phyloP scores from a whole-genome alignment of 495 filamentous ascomycete genomes.

The Oleoguttula mirabilis region DNA sequence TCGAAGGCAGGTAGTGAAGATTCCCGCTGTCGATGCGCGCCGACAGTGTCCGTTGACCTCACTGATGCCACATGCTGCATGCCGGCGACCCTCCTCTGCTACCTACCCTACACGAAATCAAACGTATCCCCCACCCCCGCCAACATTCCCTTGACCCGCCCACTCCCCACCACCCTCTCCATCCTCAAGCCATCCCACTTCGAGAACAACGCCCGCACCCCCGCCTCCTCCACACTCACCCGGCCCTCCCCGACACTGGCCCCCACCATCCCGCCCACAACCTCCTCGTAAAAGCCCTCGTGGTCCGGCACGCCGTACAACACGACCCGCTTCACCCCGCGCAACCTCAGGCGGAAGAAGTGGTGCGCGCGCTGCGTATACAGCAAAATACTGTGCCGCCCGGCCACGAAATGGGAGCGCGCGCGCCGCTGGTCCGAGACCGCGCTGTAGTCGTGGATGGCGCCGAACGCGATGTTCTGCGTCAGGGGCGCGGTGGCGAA shows the following conservation, averaged over 20 bases:
- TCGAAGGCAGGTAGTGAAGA: too few relatives aligned
- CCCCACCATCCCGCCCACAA: constrained; percentile 57
- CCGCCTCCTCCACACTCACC: constrained; percentile 26
- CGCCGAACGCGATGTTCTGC: constrained; percentile 62
- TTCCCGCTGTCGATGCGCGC: too few relatives aligned
- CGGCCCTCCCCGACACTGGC: constrained; percentile 42
- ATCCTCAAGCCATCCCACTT: constrained; percentile 79
- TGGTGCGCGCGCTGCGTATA: constrained; percentile 93
- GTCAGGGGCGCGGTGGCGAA: constrained; percentile 62
- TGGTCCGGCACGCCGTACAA: constrained; percentile 88
- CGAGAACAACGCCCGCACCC: constrained; percentile 65
- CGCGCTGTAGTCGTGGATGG: constrained; percentile 77
- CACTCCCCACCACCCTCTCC: constrained; percentile 74
- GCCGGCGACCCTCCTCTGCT: too few relatives aligned
- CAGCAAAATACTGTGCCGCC: constrained; percentile 68
- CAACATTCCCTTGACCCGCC: constrained; percentile 55
- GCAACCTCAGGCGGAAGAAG: constrained; percentile 70
- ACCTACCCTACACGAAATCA: constrained; percentile 48
- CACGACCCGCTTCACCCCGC: constrained; percentile 65
- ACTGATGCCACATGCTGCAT: too few relatives aligned
- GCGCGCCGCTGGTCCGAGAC: constrained; percentile 65
- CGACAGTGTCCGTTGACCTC: too few relatives aligned
- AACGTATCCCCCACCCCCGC: constrained; percentile 81
- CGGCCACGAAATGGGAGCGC: constrained; percentile 72
- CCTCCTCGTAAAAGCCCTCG: constrained; percentile 66